Evolutionary conservation across 1,284 basidiomycete genomes (phyloP).

Genomic region (Sporisorium iseilematis-ciliati): DNA sequence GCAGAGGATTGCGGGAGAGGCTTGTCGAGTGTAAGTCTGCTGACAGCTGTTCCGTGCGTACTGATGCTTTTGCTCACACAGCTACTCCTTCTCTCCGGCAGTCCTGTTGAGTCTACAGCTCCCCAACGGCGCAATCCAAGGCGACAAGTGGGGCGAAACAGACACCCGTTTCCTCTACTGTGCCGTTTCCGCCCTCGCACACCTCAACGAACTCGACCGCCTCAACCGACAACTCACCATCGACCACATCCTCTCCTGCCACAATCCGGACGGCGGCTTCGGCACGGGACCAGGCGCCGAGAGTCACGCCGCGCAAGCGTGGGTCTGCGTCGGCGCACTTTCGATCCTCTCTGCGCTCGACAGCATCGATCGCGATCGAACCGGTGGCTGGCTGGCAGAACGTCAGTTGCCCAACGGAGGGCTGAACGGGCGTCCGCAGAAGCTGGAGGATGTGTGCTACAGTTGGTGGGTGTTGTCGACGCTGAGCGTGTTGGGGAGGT

Average conservation of each 20-base stretch:
- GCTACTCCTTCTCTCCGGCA: conserved; percentile 5
- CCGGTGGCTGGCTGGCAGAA: conserved; percentile 93
- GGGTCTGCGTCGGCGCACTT: conserved; percentile 86
- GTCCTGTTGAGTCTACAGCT: conserved; percentile 80
- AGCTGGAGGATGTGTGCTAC: conserved; percentile 98
- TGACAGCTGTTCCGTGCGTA: background rate
- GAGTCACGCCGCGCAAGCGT: conserved; percentile 92
- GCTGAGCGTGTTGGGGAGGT: conserved; percentile 83
- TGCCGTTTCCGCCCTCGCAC: conserved; percentile 82
- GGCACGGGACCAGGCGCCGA: conserved; percentile 86
- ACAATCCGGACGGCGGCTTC: conserved; percentile 96
- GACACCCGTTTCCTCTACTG: conserved; percentile 94
- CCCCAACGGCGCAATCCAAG: conserved; percentile 82
- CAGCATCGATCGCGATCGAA: conserved; percentile 70
- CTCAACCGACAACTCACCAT: conserved; percentile 75
- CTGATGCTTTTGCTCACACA: background rate
- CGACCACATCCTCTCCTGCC: conserved; percentile 80
- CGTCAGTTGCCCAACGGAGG: conserved; percentile 92
- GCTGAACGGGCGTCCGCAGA: conserved; percentile 94
- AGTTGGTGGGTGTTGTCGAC: conserved; percentile 96
- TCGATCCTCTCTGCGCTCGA: conserved; percentile 87
- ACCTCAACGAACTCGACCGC: conserved; percentile 76
- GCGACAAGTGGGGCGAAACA: conserved; percentile 88
- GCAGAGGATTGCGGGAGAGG: conserved; percentile 70
- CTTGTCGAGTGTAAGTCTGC: conserved; percentile 79